Base-by-base conservation (phyloP, 1,284 basidiomycete species). In the Naganishia liquefaciens region DNA sequence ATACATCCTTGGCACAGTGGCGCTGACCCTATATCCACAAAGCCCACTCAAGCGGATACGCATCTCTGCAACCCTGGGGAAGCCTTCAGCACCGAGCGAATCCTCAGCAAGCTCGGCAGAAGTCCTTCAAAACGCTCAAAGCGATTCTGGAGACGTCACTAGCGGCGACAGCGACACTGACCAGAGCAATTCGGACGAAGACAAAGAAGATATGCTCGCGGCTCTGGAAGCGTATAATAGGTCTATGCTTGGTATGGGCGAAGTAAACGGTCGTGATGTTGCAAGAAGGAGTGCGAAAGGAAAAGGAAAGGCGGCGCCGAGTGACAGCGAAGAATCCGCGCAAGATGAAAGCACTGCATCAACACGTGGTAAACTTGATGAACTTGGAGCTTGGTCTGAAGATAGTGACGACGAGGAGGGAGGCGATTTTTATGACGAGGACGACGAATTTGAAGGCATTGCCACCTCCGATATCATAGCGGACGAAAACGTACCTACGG, bases 141-240 rank as follows among this genome's bases (percentile, higher is more conserved):
- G 21, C 30, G 28, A 30, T 17, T 21, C 7, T 11, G 28, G n/a
- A 17, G 30, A 49, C 46, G 44, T 17, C 9, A 58, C 44, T 39
- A 46, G 46, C 28, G n/a, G 17, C 27, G 52, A 21, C n/a, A 40
- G 43, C 9, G 54, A 19, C 15, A 33, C 9, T 37, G 43, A 44
- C 33, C 10, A 37, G 33, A 57, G 54, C 37, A 51, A 39, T 19
- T 60, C 55, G 4, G 70, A 70, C 2, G 68, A 57, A 2, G 71
- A 69, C n/a, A 65, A 70, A 44, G 68, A 70, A 3, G 71, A 74
- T 1, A 78, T 78, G 77, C 70, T 80, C 9, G 76, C 74, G 17
- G 73, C 72, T 1, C 72, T 80, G 2, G 70, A 79, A 68, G 79
- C 78, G 6, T 77, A 77, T 62, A 70, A 72, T 21, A 67, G 74